Evolutionary conservation across 2,329 filamentous ascomycete genomes (phyloP).

Genomic region (Fusarium sp.): DNA sequence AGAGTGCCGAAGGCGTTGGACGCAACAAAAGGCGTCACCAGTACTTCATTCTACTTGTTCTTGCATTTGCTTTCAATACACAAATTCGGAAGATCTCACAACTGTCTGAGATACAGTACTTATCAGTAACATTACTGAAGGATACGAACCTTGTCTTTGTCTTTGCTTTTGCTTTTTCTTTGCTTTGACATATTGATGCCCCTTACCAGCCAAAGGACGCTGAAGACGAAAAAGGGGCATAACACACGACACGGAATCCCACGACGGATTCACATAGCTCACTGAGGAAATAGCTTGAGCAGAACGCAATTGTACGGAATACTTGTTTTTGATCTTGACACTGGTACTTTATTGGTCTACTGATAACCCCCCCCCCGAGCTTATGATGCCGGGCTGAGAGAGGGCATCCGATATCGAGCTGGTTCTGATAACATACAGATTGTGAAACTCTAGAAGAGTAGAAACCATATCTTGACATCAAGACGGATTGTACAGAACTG

Average conservation of each 20-base stretch:
- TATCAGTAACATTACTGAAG: neutral
- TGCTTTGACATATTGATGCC: neutral
- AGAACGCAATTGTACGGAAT: neutral
- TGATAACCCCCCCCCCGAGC: neutral
- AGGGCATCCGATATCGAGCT: neutral
- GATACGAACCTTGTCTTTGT: neutral
- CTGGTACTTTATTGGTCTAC: neutral
- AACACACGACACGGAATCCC: neutral
- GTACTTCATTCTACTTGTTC: neutral
- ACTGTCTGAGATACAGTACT: neutral
- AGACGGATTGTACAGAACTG: neutral
- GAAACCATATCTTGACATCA: conserved; percentile 1
- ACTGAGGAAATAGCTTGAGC: neutral
- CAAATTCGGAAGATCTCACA: neutral
- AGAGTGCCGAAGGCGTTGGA: conserved; percentile 15
- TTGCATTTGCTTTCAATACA: neutral
- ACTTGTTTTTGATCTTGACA: neutral
- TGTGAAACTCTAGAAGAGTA: conserved; percentile 2
- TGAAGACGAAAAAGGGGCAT: neutral
- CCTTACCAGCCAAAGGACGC: neutral
- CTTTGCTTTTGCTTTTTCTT: neutral
- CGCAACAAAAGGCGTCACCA: neutral
- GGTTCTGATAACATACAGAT: neutral
- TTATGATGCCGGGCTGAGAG: neutral
- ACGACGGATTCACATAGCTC: neutral